Evolutionary conservation across 1,139 yeast genomes (phyloP).

Genomic region (Taphrina sp.): DNA sequence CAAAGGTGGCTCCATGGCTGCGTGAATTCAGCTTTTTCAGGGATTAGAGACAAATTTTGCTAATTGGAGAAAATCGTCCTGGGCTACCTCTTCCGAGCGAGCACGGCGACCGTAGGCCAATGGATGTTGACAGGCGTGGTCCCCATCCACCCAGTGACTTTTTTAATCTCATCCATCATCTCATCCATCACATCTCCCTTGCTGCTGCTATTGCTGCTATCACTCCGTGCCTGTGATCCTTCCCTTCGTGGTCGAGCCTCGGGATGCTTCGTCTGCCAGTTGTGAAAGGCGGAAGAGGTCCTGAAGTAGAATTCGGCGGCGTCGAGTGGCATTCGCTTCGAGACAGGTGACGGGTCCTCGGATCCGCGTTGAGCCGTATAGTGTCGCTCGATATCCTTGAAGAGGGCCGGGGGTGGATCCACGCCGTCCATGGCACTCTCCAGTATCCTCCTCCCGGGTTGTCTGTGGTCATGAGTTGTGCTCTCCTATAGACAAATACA

Average conservation of each 20-base stretch:
- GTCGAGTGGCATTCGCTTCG: conserved; percentile 49
- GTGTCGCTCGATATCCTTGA: conserved; percentile 46
- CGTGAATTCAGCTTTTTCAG: not conserved
- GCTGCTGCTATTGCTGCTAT: conserved; percentile 35
- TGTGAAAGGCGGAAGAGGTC: conserved; percentile 71
- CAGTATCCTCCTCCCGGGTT: conserved; percentile 64
- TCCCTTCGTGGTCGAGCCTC: conserved; percentile 37
- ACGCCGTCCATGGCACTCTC: conserved; percentile 50
- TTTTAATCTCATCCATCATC: conserved; percentile 50
- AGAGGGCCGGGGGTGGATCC: conserved; percentile 50
- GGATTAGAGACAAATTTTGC: too few relatives aligned
- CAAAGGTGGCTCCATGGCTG: not conserved
- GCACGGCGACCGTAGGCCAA: conserved; percentile 60
- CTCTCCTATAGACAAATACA: not conserved
- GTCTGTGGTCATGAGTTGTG: conserved; percentile 55
- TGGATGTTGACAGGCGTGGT: conserved; percentile 51
- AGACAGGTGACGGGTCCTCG: conserved; percentile 48
- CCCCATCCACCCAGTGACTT: conserved; percentile 50
- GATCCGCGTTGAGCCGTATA: conserved; percentile 41
- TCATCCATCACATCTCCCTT: conserved; percentile 43
- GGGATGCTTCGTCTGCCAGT: conserved; percentile 54
- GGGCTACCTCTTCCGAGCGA: conserved; percentile 6
- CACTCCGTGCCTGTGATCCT: too few relatives aligned
- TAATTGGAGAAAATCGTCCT: too few relatives aligned
- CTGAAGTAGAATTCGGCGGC: conserved; percentile 54